phyloP scores from a whole-genome alignment of 2,329 filamentous ascomycete species.

The Aspergillus hortae region DNA sequence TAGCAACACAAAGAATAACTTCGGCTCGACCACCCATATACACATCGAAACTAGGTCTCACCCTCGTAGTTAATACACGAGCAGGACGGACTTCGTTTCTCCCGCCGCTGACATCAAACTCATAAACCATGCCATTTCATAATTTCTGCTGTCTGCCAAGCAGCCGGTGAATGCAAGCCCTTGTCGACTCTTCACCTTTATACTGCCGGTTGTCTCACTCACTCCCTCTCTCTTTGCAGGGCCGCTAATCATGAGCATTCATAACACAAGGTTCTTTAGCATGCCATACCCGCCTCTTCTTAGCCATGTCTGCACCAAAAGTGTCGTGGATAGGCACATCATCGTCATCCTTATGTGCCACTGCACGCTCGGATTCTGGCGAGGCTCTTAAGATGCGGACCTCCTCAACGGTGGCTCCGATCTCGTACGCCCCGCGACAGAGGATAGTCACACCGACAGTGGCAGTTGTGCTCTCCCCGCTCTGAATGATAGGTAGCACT shows the following conservation, averaged over 20 bases:
- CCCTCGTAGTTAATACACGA: slow-evolving; percentile 2
- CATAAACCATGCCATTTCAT: neutral
- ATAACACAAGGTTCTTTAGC: slow-evolving; percentile 44
- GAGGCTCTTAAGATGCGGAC: slow-evolving; percentile 49
- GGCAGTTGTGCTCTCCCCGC: slow-evolving; percentile 58
- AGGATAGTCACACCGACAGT: slow-evolving; percentile 70
- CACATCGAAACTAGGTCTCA: slow-evolving; percentile 4
- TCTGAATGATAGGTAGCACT: slow-evolving; percentile 60
- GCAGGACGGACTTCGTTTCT: neutral
- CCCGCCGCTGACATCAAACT: neutral
- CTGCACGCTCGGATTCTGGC: slow-evolving; percentile 8
- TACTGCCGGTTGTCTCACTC: too few species aligned
- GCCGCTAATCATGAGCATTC: slow-evolving; percentile 28
- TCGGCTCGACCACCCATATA: slow-evolving; percentile 1
- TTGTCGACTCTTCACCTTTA: too few species aligned
- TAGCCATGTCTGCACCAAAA: slow-evolving; percentile 37
- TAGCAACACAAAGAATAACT: neutral
- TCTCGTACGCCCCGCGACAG: slow-evolving; percentile 77
- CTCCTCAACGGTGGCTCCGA: slow-evolving; percentile 79
- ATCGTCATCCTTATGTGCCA: slow-evolving; percentile 15
- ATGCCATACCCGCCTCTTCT: slow-evolving; percentile 44
- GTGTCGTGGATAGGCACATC: slow-evolving; percentile 34
- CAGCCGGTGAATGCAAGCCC: neutral
- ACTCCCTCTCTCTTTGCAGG: neutral
- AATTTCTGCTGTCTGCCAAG: neutral